Base-by-base conservation (phyloP, 2,329 filamentous ascomycete species). In the Aspergillus sp. region DNA sequence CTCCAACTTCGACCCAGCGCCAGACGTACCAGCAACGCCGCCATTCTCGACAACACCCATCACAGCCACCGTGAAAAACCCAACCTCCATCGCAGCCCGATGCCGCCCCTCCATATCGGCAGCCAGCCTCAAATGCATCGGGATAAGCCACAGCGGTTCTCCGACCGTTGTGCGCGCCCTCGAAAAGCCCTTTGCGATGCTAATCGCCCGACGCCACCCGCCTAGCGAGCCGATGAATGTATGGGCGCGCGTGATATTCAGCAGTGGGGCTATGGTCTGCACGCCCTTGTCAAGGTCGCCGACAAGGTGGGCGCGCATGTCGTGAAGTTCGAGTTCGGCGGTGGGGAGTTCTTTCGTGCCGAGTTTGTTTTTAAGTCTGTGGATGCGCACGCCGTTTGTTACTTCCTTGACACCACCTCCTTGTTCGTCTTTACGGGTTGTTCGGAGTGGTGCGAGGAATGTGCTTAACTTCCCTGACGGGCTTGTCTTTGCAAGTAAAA, bases 281-380 rank as follows among this genome's bases (percentile, higher is more conserved):
- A 90, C 81, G 2, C 89, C 90, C 41, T 83, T 75, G 1, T 89
- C 88, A 61, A 89, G 81, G 3, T 81, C 74, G 6, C 90, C 90
- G 27, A 93, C 74, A 6, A 91, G 78, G 79, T 87, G 87, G 4
- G 77, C 87, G 2, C 87, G 82, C 79, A 85, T 84, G n/a, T 77
- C 80, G 15, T 80, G 76, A 3, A 90, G 78, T 59, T 88, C 87
- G 0, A 92, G 80, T 70, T 92, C 89, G 0, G 88, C 89, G 0
- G 89, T 91, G 0, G 89, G 88, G 0, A 92, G 76, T 0, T 86
- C 80, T 47, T 84, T 84, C 0, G 88, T 91, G 25, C 89, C 89
- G 3, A 90, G 79, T 67, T 91, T 92, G 70, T 84, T 84, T 74
- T 92, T 91, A 15, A 92, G 76, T 0, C 88, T 81, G 57, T 87